These are phyloP conservation scores for Mycena chlorophos DNA, from an alignment of 768 basidiomycete genomes.

Conservation along the genomic window DNA sequence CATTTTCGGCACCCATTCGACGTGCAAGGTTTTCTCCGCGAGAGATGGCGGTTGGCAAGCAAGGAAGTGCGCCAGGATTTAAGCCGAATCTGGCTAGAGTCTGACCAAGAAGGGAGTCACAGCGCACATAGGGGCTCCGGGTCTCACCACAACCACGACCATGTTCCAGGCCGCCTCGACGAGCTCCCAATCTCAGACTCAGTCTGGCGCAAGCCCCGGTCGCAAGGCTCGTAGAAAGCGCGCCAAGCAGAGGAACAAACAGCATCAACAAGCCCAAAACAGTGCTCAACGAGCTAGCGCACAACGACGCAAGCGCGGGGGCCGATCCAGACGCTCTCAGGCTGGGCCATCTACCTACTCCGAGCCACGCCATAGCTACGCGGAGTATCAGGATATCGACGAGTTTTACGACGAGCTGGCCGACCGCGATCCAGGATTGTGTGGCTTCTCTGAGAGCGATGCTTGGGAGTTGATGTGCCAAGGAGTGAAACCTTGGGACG, in stretches of 20 bases:
- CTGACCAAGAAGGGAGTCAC: too few species aligned
- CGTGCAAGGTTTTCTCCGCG: too few species aligned
- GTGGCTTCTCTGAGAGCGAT: not conserved
- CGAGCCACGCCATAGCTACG: too few species aligned
- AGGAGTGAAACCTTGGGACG: conserved; percentile 1
- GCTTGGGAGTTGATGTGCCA: not conserved
- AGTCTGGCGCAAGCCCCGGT: not conserved
- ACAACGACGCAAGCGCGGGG: not conserved
- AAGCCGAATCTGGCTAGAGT: too few species aligned
- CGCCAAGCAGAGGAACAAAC: not conserved
- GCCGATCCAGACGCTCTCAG: not conserved
- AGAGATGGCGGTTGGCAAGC: too few species aligned
- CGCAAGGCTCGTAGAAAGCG: not conserved
- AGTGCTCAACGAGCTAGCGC: not conserved
- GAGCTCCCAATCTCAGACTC: not conserved
- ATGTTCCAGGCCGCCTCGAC: not conserved
- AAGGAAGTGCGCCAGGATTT: too few species aligned
- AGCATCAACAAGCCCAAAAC: not conserved
- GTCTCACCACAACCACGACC: not conserved
- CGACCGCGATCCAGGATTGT: not conserved
- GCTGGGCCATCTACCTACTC: not conserved
- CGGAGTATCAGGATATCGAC: not conserved
- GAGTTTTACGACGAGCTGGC: not conserved
- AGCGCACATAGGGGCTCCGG: too few species aligned
- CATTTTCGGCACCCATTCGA: too few species aligned